Evolutionary conservation across 2,329 filamentous ascomycete genomes (phyloP), one percentile per base, ranked within the genome.

Genomic region (Sporothrix dimorphospora): DNA sequence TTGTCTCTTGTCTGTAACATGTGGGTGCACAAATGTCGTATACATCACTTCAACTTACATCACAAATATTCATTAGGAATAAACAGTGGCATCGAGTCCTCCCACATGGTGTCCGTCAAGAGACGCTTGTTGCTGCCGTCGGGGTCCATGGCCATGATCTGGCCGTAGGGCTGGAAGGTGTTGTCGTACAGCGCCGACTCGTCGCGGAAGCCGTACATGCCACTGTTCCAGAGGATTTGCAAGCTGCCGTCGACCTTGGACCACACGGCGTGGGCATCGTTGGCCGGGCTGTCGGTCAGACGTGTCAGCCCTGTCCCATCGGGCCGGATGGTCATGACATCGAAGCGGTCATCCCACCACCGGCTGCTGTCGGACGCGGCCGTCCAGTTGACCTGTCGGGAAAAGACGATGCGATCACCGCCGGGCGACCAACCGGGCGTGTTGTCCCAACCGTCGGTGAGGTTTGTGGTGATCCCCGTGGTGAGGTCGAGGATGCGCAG

Each of bases 51-150:
- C 30, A 34, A 34, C 51, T 1, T 19, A 19, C 51, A 21, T 57
- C 16, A 57, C 53, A 57, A 19, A 11, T 57, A 57, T 21, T 57
- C 14, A 4, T 63, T 63, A 2, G 57, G 57, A n/a, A 63, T 42
- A 14, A 40, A 63, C 16, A 40, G 34, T 4, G 66, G 66, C 47
- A 69, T 69, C 4, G 66, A 69, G 47, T 69, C 66, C 30, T 69
- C 66, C 49, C 66, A 69, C 66, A 69, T 40, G 24, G 27, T 69
- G 66, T 69, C 66, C 19, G 66, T 42, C 30, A 69, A 19, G 16
- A 55, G 38, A 16, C 27, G 45, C 66, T 69, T 69, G n/a, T 69
- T 69, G 66, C 47, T 53, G 47, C 66, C 66, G 47, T 69, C 66
- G 3, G 66, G 45, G 47, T 69, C 34, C 66, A 69, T 69, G 47